Evolutionary conservation across 202 grass and related monocot genomes (phyloP).

Genomic region (Panicum virgatum): DNA sequence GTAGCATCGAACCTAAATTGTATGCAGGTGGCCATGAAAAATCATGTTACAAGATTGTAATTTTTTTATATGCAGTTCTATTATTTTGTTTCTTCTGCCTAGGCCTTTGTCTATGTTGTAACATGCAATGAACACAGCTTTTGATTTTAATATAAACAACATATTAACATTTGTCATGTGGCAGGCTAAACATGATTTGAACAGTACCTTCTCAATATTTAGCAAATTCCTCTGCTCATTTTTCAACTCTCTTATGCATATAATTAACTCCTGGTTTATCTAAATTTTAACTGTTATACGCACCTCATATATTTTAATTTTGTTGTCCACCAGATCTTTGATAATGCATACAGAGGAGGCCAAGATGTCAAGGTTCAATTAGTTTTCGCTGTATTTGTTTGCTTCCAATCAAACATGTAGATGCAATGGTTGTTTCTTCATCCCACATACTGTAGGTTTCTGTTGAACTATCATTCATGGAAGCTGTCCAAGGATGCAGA

Average conservation of each 20-base stretch:
- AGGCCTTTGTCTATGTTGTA: constrained; percentile 6
- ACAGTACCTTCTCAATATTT: constrained; percentile 7
- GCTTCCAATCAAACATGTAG: not conserved
- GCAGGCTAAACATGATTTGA: not conserved
- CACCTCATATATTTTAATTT: constrained; percentile 36
- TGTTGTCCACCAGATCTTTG: constrained; percentile 74
- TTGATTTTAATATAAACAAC: constrained; percentile 15
- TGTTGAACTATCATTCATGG: constrained; percentile 97
- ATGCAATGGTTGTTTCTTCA: constrained; percentile 24
- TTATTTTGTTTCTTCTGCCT: constrained; percentile 34
- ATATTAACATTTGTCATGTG: not conserved
- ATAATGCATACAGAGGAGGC: constrained; percentile 60
- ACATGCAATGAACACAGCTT: constrained; percentile 1
- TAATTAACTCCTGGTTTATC: constrained; percentile 21
- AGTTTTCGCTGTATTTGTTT: constrained; percentile 22
- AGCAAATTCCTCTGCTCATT: not conserved
- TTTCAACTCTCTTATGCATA: constrained; percentile 13
- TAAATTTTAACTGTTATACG: constrained; percentile 9
- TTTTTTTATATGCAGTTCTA: not conserved
- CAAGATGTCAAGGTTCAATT: constrained; percentile 84
- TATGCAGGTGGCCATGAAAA: constrained; percentile 19
- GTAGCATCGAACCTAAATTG: too few relatives aligned
- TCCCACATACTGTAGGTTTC: constrained; percentile 53
- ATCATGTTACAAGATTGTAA: not conserved
- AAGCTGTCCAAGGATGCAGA: constrained; percentile 95